phyloP scores from a whole-genome alignment of 2,329 filamentous ascomycete species.

The Dothistroma septosporum region DNA sequence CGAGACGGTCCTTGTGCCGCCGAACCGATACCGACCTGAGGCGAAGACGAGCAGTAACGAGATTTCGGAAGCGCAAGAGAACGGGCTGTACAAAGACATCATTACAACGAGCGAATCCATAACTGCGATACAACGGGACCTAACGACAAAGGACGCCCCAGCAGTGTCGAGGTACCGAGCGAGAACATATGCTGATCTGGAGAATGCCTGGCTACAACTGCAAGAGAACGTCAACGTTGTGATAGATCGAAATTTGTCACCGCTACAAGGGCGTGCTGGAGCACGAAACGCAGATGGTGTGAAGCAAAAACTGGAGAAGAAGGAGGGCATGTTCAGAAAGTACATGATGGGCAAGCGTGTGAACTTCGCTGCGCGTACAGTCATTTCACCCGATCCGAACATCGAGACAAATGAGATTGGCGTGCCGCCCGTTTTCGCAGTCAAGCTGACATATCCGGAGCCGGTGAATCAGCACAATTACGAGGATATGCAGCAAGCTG shows the following conservation, averaged over 20 bases:
- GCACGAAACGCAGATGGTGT: slow-evolving; percentile 85
- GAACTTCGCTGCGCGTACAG: slow-evolving; percentile 94
- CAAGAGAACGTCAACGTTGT: slow-evolving; percentile 91
- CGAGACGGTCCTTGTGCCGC: slow-evolving; percentile 78
- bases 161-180: slow-evolving; percentile 45
- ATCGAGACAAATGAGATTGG: slow-evolving; percentile 99
- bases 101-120: slow-evolving; percentile 70
- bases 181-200: slow-evolving; percentile 69
- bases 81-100: slow-evolving; percentile 80
- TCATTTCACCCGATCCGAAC: slow-evolving; percentile 97
- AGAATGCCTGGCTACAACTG: slow-evolving; percentile 75
- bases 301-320: slow-evolving; percentile 97
- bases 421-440: slow-evolving; percentile 95
- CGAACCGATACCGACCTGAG: slow-evolving; percentile 86
- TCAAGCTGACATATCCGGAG: slow-evolving; percentile 92
- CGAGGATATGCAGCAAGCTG: slow-evolving; percentile 89
- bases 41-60: slow-evolving; percentile 74
- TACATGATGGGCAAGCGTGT: slow-evolving; percentile 99
- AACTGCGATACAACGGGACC: slow-evolving; percentile 67
- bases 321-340: slow-evolving; percentile 95
- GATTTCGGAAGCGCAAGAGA: slow-evolving; percentile 84
- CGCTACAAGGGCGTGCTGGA: slow-evolving; percentile 71
- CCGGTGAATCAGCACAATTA: slow-evolving; percentile 97
- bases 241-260: slow-evolving; percentile 84
- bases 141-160: slow-evolving; percentile 45